Base-by-base conservation (phyloP, 2,329 filamentous ascomycete species). In the Fusarium sp. region DNA sequence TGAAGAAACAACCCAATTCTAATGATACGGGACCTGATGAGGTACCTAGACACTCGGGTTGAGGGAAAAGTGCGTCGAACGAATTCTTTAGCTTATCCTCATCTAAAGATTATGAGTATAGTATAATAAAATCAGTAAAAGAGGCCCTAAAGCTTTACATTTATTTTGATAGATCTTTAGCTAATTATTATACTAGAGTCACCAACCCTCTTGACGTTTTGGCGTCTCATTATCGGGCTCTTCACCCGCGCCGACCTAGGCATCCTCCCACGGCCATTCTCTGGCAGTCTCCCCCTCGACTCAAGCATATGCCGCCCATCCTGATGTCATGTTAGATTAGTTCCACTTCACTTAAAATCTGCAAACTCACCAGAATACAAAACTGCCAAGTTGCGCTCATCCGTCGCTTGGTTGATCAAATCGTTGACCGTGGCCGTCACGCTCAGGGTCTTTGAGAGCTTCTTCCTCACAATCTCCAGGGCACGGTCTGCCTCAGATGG, bases 341-440 rank as follows among this genome's bases (percentile, higher is more conserved):
- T 37, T 9, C 20, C 9, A 6, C 20, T n/a, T 30, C n/a, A 27
- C n/a, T 13, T 32, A 32, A 39, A 37, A 5, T 45, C 6, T 45
- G 11, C 34, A 58, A 76, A 76, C 89, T 80, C 85, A 92, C 92
- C 93, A 78, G 92, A 93, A 85, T 96, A 99, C 77, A 99, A 84
- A 48, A 98, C 92, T 3, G 97, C 96, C 79, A 99, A 82, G 81
- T 99, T 98, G 76, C 90, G 90, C 85, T 98, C 95, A 83, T 99
- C 97, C 2, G 93, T 96, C 9, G 97, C 96, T 84, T 97, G 94
- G 81, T 98, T 97, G 74, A 99, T 99, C 73, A 99, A 84, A 81
- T 99, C 97, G 80, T 98, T 98, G 64, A 99, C 97, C 16, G 95
- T 98, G 4, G 97, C 97, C 65, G 93, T 94, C 20, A 98, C 96